Percentiles rank a stretch among this genome's conserved stretches.
These are phyloP conservation scores for Neoscytalidium dimidiatum DNA, from an alignment of 2,329 filamentous ascomycete species.

Conservation along the genomic window DNA sequence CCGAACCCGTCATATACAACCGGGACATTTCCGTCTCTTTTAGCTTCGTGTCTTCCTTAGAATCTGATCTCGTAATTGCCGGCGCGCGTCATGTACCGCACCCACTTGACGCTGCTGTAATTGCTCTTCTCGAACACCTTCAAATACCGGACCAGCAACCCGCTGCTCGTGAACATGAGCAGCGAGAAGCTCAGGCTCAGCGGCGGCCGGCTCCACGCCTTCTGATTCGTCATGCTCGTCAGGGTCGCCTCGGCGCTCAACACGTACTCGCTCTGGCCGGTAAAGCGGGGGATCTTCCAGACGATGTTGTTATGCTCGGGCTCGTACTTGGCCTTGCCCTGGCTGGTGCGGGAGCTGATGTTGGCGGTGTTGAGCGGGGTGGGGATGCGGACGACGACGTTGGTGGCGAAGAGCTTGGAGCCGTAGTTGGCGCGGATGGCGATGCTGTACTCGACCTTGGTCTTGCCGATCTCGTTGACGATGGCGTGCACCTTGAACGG, in stretches of 20 bases:
- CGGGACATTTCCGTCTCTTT: not conserved
- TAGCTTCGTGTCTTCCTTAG: not conserved
- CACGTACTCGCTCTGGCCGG: slow-evolving; percentile 95
- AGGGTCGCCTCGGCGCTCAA: slow-evolving; percentile 90
- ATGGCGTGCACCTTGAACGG: slow-evolving; percentile 99
- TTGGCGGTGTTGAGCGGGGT: slow-evolving; percentile 95
- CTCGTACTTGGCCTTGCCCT: slow-evolving; percentile 98
- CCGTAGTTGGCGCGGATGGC: slow-evolving; percentile 97
- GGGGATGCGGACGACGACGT: slow-evolving; percentile 90
- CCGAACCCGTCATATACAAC: not conserved
- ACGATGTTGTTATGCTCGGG: slow-evolving; percentile 97
- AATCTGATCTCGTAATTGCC: slow-evolving; percentile 96
- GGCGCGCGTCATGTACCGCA: slow-evolving; percentile 96
- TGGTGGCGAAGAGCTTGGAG: slow-evolving; percentile 93
- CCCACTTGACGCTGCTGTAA: slow-evolving; percentile 98
- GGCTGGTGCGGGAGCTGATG: slow-evolving; percentile 88
- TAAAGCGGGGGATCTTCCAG: slow-evolving; percentile 99
- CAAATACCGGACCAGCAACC: slow-evolving; percentile 86
- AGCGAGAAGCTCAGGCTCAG: slow-evolving; percentile 89
- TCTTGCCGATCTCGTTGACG: slow-evolving; percentile 94
- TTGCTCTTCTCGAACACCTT: slow-evolving; percentile 99
- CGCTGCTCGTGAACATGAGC: slow-evolving; percentile 97
- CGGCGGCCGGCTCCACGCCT: slow-evolving; percentile 92
- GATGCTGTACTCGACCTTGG: slow-evolving; percentile 98
- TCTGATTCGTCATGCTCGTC: slow-evolving; percentile 97